These are phyloP conservation scores for Lichenothelia convexa DNA, from an alignment of 495 filamentous ascomycete species.

Conservation along the genomic window DNA sequence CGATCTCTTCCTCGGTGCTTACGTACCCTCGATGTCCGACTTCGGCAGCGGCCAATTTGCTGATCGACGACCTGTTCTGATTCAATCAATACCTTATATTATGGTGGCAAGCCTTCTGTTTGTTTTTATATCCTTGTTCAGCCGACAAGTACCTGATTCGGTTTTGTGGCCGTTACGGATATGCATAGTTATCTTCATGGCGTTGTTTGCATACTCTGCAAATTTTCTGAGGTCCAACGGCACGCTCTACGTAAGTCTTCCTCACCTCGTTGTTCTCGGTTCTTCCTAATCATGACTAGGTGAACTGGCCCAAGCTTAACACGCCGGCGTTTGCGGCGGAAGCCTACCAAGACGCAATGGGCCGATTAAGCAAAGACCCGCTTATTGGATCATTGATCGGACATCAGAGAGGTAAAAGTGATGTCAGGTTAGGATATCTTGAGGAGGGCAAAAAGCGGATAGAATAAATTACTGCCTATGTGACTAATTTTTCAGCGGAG, in stretches of 20 bases:
- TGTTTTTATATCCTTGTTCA: conserved; percentile 58
- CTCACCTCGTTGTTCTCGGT: background rate
- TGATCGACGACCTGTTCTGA: conserved; percentile 70
- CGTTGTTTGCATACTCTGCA: conserved; percentile 46
- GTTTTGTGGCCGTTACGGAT: conserved; percentile 60
- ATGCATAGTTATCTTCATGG: conserved; percentile 57
- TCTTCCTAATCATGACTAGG: conserved; percentile 30
- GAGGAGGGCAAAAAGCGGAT: conserved; percentile 97
- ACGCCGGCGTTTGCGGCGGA: conserved; percentile 68
- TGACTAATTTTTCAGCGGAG: no score
- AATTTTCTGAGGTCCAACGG: conserved; percentile 65
- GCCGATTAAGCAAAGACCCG: conserved; percentile 53
- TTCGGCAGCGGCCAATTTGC: conserved; percentile 52
- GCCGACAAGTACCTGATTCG: conserved; percentile 44
- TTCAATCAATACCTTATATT: conserved; percentile 82
- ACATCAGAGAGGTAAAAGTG: conserved; percentile 63
- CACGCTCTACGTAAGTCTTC: conserved; percentile 68
- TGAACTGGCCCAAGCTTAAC: conserved; percentile 94
- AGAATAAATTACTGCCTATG: conserved; percentile 43
- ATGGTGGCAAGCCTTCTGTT: conserved; percentile 77
- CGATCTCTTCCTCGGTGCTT: conserved; percentile 77
- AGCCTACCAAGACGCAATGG: conserved; percentile 73
- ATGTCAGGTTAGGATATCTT: conserved; percentile 55
- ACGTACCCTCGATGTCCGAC: conserved; percentile 47
- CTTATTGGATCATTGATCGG: conserved; percentile 55